Percentiles rank a stretch among this genome's conserved stretches.
phyloP scores from a whole-genome alignment of 306 rosid species.

The Coriaria nepalensis region DNA sequence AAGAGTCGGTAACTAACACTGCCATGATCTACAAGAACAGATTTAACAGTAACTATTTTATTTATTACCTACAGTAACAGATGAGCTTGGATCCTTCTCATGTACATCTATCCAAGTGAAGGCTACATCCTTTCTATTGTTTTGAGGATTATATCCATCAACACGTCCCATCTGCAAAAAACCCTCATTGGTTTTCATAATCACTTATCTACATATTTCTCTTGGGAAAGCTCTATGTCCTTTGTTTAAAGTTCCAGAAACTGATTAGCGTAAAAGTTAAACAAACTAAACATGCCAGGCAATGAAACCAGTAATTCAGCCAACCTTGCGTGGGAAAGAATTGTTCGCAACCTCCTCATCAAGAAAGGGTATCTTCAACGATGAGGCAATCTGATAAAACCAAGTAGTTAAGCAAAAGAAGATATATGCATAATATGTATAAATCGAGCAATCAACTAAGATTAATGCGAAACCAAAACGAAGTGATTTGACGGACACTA shows the following conservation, averaged over 20 bases:
- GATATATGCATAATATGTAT: background rate
- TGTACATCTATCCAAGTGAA: slow-evolving; percentile 66
- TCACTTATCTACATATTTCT: background rate
- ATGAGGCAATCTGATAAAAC: slow-evolving; percentile 44
- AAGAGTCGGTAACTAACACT: too few relatives aligned
- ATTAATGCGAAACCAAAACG: slow-evolving; percentile 7
- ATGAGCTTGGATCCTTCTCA: slow-evolving; percentile 31
- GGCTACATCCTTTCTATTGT: slow-evolving; percentile 47
- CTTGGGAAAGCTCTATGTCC: background rate
- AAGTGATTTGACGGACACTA: slow-evolving; percentile 19
- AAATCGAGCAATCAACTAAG: background rate
- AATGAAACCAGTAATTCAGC: slow-evolving; percentile 7
- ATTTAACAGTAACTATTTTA: too few relatives aligned
- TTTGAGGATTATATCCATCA: slow-evolving; percentile 63
- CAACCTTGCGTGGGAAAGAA: slow-evolving; percentile 81
- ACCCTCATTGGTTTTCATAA: slow-evolving; percentile 11
- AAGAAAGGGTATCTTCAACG: slow-evolving; percentile 72
- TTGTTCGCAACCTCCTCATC: slow-evolving; percentile 71
- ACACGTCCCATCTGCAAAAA: slow-evolving; percentile 80
- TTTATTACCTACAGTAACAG: slow-evolving; percentile 36
- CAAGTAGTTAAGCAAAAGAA: background rate
- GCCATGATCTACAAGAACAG: too few relatives aligned
- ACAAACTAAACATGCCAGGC: background rate
- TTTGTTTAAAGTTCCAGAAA: background rate
- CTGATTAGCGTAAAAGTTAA: too few relatives aligned